A percentile compares a stretch with the other conserved stretches of the same genome.
phyloP scores from a whole-genome alignment of 148 eudicot genomes.

The Spergularia marina region DNA sequence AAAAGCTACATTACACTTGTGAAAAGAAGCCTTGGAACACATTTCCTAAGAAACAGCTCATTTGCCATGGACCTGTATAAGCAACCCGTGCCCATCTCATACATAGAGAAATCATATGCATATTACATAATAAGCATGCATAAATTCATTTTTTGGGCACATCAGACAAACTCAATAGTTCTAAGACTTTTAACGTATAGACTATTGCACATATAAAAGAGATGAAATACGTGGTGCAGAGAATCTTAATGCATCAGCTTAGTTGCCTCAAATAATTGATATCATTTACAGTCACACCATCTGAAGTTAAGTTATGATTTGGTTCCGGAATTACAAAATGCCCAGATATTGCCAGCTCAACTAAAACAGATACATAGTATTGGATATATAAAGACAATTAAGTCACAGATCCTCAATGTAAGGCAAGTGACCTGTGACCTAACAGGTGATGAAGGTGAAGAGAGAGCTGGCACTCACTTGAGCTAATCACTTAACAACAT shows the following conservation, averaged over 20 bases:
- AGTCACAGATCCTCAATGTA: no score
- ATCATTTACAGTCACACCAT: not conserved
- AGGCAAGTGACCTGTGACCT: not conserved
- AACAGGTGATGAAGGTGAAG: not conserved
- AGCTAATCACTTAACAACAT: not conserved
- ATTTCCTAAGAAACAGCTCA: not conserved
- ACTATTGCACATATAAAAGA: not conserved
- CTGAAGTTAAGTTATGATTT: not conserved
- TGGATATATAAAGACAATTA: not conserved
- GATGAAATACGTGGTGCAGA: not conserved
- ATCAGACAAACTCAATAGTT: no score
- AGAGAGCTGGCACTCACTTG: not conserved
- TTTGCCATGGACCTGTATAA: not conserved
- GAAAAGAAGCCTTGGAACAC: not conserved
- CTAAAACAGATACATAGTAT: not conserved
- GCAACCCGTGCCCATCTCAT: not conserved
- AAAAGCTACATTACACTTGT: conserved; percentile 7
- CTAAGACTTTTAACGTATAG: not conserved
- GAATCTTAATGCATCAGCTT: not conserved
- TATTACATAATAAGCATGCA: not conserved
- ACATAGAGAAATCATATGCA: not conserved
- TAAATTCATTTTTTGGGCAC: no score
- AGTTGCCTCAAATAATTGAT: not conserved
- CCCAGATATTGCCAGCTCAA: not conserved
- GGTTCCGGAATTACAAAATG: not conserved